phyloP scores from a whole-genome alignment of 1,284 basidiomycete genomes.

The Grifola frondosa region DNA sequence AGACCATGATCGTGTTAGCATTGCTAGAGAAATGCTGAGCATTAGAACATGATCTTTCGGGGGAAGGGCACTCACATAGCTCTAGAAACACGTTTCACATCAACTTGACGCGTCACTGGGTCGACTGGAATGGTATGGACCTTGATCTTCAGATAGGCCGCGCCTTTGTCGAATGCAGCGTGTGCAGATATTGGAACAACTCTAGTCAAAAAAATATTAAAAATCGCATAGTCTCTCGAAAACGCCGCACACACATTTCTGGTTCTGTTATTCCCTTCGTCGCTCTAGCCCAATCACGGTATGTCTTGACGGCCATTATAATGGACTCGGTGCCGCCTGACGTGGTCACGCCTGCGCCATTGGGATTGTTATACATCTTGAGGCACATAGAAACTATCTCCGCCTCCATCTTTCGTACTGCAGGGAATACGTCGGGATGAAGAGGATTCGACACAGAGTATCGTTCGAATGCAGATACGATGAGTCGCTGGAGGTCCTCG shows the following conservation, averaged over 20 bases:
- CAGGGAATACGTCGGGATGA: conserved; percentile 95
- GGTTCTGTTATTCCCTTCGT: conserved; percentile 89
- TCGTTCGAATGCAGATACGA: conserved; percentile 67
- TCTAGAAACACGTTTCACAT: conserved; percentile 75
- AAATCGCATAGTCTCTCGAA: not conserved
- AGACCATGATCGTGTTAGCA: conserved; percentile 77
- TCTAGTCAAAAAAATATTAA: conserved; percentile 41
- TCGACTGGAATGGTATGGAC: conserved; percentile 90
- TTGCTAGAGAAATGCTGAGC: no score
- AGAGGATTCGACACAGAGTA: conserved; percentile 88
- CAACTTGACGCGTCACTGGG: conserved; percentile 75
- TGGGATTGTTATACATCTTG: conserved; percentile 81
- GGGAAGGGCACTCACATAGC: conserved; percentile 79
- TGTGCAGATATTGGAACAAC: conserved; percentile 86
- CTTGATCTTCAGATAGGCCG: conserved; percentile 90
- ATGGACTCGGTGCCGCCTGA: conserved; percentile 97
- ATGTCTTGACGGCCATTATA: conserved; percentile 90
- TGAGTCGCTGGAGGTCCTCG: conserved; percentile 72
- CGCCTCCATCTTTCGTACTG: conserved; percentile 95
- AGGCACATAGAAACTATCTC: conserved; percentile 96
- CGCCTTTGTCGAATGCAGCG: conserved; percentile 95
- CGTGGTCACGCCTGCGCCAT: conserved; percentile 89
- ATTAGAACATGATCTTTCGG: no score
- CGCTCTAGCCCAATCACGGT: conserved; percentile 88
- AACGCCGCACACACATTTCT: conserved; percentile 70